Evolutionary conservation across 441 rosid genomes (phyloP).

Genomic region (Corymbia citriodora): DNA sequence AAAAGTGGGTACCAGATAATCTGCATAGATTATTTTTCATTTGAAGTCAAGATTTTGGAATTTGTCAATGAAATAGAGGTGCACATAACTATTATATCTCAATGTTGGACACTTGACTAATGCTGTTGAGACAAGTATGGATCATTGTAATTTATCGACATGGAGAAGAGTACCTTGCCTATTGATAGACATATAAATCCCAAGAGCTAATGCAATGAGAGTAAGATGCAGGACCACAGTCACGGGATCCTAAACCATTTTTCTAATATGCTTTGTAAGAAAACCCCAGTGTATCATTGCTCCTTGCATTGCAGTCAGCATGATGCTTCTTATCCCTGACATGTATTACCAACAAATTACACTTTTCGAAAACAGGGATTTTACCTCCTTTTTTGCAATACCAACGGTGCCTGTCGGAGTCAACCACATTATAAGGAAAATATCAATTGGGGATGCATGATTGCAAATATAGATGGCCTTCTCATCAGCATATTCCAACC

Average conservation of each 20-base stretch:
- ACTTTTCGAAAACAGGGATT: neutral
- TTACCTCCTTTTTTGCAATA: slow-evolving; percentile 52
- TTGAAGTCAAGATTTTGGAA: neutral
- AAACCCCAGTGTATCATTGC: neutral
- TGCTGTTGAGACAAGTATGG: neutral
- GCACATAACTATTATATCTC: neutral
- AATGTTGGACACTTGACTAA: neutral
- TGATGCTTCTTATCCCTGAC: neutral
- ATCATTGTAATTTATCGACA: neutral
- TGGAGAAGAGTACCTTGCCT: neutral
- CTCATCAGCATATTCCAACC: slow-evolving; percentile 31
- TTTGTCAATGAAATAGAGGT: neutral
- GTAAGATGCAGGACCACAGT: neutral
- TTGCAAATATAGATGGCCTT: slow-evolving; percentile 47
- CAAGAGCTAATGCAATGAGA: neutral
- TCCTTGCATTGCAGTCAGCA: neutral
- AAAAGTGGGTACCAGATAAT: slow-evolving; percentile 53
- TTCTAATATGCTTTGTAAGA: neutral
- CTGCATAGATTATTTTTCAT: slow-evolving; percentile 12
- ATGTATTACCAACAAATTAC: neutral
- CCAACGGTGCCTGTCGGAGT: slow-evolving; percentile 44
- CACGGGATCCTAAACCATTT: neutral
- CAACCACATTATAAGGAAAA: slow-evolving; percentile 49
- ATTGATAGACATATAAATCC: neutral
- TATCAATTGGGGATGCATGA: slow-evolving; percentile 51